Percentiles rank a stretch among this genome's conserved stretches.
phyloP scores from a whole-genome alignment of 148 eudicot genomes.

The Mesembryanthemum crystallinum region DNA sequence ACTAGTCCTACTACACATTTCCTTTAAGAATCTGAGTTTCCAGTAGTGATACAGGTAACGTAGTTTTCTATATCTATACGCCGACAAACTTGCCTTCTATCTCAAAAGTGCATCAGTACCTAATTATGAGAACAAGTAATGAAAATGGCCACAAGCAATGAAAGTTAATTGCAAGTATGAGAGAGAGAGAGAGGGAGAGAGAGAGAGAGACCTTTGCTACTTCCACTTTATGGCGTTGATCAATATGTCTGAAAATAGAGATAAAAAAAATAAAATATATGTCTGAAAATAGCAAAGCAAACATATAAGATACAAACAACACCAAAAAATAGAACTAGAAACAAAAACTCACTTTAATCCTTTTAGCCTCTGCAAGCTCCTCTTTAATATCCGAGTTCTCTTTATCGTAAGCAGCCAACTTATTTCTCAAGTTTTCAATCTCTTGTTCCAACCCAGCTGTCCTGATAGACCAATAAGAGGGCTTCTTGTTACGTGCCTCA shows the following conservation, averaged over 20 bases:
- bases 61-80: background rate
- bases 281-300: constrained; percentile 43
- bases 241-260: constrained; percentile 59
- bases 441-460: constrained; percentile 97
- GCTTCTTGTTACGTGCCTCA: constrained; percentile 16
- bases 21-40: background rate
- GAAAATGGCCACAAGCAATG: background rate
- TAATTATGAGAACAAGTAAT: background rate
- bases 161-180: background rate
- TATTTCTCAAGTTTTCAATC: constrained; percentile 69
- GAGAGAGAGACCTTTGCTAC: constrained; percentile 67
- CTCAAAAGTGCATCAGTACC: constrained; percentile 39
- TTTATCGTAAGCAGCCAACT: constrained; percentile 63
- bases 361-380: constrained; percentile 92
- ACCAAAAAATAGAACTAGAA: background rate
- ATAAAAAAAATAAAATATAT: constrained; percentile 33
- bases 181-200: background rate
- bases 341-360: constrained; percentile 63
- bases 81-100: background rate
- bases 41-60: constrained; percentile 4
- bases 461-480: constrained; percentile 47
- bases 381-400: constrained; percentile 75
- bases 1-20: background rate
- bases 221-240: constrained; percentile 67
- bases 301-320: constrained; percentile 14